Base-by-base conservation (phyloP, 2,329 filamentous ascomycete genomes). In the Aspergillus pseudoglaucus region DNA sequence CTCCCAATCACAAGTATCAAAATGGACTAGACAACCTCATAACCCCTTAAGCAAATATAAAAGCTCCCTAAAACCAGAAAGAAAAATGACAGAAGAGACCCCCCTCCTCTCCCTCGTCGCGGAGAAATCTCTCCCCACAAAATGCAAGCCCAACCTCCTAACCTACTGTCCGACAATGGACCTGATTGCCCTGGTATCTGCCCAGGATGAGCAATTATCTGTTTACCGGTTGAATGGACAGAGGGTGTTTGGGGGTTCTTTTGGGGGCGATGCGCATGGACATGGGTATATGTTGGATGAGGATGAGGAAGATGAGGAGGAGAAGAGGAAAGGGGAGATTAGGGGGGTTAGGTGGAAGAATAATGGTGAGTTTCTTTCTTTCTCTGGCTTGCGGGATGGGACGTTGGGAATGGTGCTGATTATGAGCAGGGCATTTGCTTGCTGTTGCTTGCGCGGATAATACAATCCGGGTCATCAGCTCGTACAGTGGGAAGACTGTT, bases 371-470 rank as follows among this genome's bases (percentile, higher is more conserved):
- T 58, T 46, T 41, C 12, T 46, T 42, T 32, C 32, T 44, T 30
- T 48, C 33, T 48, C 47, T 45, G 14, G 12, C 22, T 45, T 23
- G 18, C 22, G n/a, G n/a, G n/a, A n/a, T n/a, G n/a, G n/a, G n/a
- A n/a, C n/a, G n/a, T 45, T 23, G 18, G 8, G 18, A 40, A 10
- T 50, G 14, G 44, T 48, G 25, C 22, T 44, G 54, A 4, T n/a
- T 25, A n/a, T 30, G 30, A 6, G 40, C 33, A 69, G 65, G 66
- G 20, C 85, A 88, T 53, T 82, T 88, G 38, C 77, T 96, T 47
- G 89, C 89, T 12, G 81, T 93, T 12, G 88, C 83, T 41, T 95
- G 88, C 83, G 88, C 81, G 56, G 88, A 95, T 71, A 87, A 87
- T 23, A 80, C 80, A 6, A 81, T 93, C 17, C 83, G 88, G 49